Percentiles rank a stretch among this genome's conserved stretches.
These are phyloP conservation scores for Cryptococcus maquisensis DNA, from an alignment of 1,284 basidiomycete species.

Conservation along the genomic window DNA sequence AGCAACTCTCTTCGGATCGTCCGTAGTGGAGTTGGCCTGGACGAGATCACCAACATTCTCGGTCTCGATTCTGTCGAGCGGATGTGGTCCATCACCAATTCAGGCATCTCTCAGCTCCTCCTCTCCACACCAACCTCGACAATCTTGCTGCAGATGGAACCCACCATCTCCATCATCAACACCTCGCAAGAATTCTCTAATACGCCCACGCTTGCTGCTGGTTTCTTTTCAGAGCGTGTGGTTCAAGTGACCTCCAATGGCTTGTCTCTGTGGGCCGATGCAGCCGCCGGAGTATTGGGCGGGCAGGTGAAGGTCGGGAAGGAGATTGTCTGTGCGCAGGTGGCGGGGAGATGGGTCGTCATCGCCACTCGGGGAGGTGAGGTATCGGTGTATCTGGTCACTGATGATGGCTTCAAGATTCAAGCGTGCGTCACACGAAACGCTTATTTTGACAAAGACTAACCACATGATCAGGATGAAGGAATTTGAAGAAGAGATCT, in stretches of 20 bases:
- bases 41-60: conserved; percentile 60
- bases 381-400: conserved; percentile 54
- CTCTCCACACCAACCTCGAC: conserved; percentile 24
- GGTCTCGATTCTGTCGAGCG: conserved; percentile 59
- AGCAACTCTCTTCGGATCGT: conserved; percentile 77
- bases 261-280: conserved; percentile 52
- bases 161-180: conserved; percentile 40
- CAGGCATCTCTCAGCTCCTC: conserved; percentile 15
- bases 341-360: conserved; percentile 62
- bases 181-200: conserved; percentile 44
- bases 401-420: conserved; percentile 26
- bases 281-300: conserved; percentile 2
- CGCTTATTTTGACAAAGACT: not conserved
- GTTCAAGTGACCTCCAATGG: conserved; percentile 63
- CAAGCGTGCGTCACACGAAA: conserved; percentile 8
- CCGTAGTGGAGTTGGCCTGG: conserved; percentile 78
- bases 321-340: conserved; percentile 63
- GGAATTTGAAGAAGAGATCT: conserved; percentile 26
- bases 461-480: not conserved
- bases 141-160: conserved; percentile 42
- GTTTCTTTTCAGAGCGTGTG: conserved; percentile 46
- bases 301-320: conserved; percentile 26
- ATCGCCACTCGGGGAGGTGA: conserved; percentile 61
- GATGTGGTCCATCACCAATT: conserved; percentile 60
- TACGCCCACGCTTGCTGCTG: conserved; percentile 61